Evolutionary conservation across 306 rosid genomes (phyloP).

Genomic region (Urtica urens): DNA sequence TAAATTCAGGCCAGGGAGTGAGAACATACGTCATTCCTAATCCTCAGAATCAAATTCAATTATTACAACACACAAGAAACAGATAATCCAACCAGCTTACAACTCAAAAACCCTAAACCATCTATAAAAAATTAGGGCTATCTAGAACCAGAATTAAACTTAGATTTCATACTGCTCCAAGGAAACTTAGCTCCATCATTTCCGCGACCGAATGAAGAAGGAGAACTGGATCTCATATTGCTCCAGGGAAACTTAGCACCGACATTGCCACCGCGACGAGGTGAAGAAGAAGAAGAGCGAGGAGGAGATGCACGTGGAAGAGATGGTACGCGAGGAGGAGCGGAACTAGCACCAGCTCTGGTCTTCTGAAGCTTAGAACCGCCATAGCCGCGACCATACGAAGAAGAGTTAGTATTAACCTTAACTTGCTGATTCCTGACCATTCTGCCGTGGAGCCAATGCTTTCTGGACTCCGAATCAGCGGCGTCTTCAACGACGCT

Average conservation of each 20-base stretch:
- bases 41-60: too few relatives aligned
- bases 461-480: conserved; percentile 24
- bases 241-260: conserved; percentile 70
- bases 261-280: conserved; percentile 17
- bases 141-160: conserved; percentile 17
- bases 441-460: conserved; percentile 59
- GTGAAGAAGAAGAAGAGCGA: too few relatives aligned
- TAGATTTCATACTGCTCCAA: conserved; percentile 68
- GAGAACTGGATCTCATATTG: conserved; percentile 39
- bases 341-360: too few relatives aligned
- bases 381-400: conserved; percentile 1
- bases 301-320: too few relatives aligned
- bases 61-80: too few relatives aligned
- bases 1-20: too few relatives aligned
- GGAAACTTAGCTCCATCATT: conserved; percentile 48
- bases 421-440: too few relatives aligned
- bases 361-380: too few relatives aligned
- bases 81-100: neutral
- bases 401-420: too few relatives aligned
- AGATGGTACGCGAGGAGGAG: too few relatives aligned
- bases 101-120: neutral
- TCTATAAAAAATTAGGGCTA: conserved; percentile 12
- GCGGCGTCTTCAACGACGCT: conserved; percentile 44
- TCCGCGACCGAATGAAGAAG: conserved; percentile 7
- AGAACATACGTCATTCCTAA: too few relatives aligned